Evolutionary conservation across 257 asterid genomes (phyloP).

Genomic region (Capsicum baccatum): DNA sequence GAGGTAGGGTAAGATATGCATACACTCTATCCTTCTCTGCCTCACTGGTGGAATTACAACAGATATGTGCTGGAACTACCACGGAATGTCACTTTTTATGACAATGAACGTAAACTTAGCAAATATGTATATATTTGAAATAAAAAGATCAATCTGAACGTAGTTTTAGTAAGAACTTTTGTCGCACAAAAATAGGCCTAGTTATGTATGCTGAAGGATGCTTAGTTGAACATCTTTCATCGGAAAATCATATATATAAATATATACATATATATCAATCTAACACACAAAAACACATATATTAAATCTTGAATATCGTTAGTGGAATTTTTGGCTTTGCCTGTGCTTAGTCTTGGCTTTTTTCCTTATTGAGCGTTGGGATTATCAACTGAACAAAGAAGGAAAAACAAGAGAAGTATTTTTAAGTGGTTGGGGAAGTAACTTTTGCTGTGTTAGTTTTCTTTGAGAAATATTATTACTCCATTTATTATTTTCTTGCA

Average conservation of each 20-base stretch:
- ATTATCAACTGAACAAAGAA: constrained; percentile 2
- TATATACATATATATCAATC: background rate
- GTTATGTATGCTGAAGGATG: background rate
- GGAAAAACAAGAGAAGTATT: background rate
- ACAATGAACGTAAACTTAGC: background rate
- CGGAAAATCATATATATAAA: background rate
- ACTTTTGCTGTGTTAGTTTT: constrained; percentile 23
- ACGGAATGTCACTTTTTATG: background rate
- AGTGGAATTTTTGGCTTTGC: background rate
- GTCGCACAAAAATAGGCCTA: background rate
- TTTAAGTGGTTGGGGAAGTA: background rate
- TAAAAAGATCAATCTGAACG: background rate
- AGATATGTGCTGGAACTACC: too few relatives aligned
- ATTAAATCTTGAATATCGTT: background rate
- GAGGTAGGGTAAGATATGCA: too few relatives aligned
- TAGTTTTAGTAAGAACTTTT: background rate
- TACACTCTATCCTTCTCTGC: too few relatives aligned
- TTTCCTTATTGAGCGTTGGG: background rate
- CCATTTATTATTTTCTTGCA: background rate
- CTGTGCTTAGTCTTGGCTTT: background rate
- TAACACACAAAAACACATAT: background rate
- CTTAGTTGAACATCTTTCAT: background rate
- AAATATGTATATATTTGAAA: background rate
- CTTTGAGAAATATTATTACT: background rate
- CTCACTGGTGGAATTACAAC: too few relatives aligned